Evolutionary conservation across 2,329 filamentous ascomycete genomes (phyloP).

Genomic region (Trichoderma arundinaceum): DNA sequence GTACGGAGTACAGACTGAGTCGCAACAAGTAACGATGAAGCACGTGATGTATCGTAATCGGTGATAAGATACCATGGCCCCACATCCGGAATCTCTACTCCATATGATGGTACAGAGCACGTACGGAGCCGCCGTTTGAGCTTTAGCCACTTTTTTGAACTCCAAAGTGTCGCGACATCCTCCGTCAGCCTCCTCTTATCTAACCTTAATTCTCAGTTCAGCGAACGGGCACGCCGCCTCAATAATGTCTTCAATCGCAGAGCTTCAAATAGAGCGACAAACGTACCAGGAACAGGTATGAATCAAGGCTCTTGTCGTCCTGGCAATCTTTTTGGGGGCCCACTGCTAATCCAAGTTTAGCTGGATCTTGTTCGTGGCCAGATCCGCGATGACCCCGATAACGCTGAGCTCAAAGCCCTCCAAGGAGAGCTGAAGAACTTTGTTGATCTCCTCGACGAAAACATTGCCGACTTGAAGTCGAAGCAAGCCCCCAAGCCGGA

Average conservation of each 20-base stretch:
- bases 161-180: slow-evolving; percentile 6
- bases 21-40: background rate
- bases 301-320: background rate
- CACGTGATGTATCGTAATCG: background rate
- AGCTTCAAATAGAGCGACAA: slow-evolving; percentile 58
- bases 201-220: background rate
- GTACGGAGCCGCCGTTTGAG: slow-evolving; percentile 8
- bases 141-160: background rate
- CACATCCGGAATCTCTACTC: background rate
- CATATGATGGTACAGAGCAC: background rate
- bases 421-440: slow-evolving; percentile 81
- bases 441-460: slow-evolving; percentile 78
- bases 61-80: background rate
- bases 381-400: slow-evolving; percentile 80
- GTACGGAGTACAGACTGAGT: background rate
- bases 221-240: no score
- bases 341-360: slow-evolving; percentile 50
- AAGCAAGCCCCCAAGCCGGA: slow-evolving; percentile 52
- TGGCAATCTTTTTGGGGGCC: background rate
- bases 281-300: slow-evolving; percentile 64
- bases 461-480: slow-evolving; percentile 77
- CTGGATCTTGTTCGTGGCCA: slow-evolving; percentile 78
- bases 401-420: slow-evolving; percentile 76
- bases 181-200: background rate
- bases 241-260: slow-evolving; percentile 45